Evolutionary conservation across 495 filamentous ascomycete genomes (phyloP).

Genomic region (Penicillium ochrochloron): DNA sequence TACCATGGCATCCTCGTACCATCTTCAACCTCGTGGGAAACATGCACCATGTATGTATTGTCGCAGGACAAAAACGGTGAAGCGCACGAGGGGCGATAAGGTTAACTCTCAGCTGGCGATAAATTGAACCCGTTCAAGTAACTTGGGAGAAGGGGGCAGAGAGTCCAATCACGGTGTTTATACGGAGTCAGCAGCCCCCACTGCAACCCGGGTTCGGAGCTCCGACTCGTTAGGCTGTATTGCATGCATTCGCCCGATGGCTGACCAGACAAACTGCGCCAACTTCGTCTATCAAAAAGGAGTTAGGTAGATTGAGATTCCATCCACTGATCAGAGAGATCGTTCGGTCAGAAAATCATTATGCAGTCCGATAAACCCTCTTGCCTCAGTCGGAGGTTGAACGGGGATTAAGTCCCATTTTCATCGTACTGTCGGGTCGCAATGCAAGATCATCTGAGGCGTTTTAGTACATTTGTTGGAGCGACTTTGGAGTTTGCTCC

Average conservation of each 20-base stretch:
- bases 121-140: background rate
- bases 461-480: background rate
- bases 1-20: no score
- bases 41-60: no score
- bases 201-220: background rate
- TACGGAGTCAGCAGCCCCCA: background rate
- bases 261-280: background rate
- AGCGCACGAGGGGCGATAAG: no score
- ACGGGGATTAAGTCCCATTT: background rate
- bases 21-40: no score
- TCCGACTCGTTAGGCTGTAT: background rate
- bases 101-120: background rate
- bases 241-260: background rate
- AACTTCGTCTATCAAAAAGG: background rate
- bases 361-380: background rate
- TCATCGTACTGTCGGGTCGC: background rate
- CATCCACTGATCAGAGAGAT: background rate
- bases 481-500: background rate
- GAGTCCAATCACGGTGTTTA: background rate
- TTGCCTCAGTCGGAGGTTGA: background rate
- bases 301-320: background rate
- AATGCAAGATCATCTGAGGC: conserved; percentile 1
- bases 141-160: background rate
- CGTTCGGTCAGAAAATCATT: background rate
- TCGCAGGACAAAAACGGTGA: no score